Percentiles rank a stretch among this genome's conserved stretches.
Evolutionary conservation across 2,329 filamentous ascomycete genomes (phyloP).

Genomic region (Volutella citrinella): DNA sequence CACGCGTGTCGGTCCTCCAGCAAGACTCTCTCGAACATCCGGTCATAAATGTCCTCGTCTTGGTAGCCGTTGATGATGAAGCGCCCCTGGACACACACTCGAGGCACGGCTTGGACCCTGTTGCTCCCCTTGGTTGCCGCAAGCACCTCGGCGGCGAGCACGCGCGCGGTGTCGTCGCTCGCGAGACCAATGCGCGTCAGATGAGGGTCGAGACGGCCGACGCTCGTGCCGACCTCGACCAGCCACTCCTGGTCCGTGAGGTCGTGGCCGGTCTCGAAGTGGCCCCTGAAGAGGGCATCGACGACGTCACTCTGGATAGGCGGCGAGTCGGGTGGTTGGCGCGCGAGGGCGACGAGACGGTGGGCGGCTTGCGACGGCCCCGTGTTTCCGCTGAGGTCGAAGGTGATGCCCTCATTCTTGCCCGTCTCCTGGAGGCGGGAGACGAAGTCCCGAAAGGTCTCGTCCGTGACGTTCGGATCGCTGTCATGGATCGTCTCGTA

Average conservation of each 20-base stretch:
- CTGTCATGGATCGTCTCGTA: conserved; percentile 34
- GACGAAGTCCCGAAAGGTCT: conserved; percentile 25
- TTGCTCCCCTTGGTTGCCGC: no score
- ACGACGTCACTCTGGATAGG: conserved; percentile 39
- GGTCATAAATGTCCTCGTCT: no score
- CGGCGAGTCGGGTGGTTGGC: conserved; percentile 26
- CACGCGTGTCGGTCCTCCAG: no score
- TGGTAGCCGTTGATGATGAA: no score
- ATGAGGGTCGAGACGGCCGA: conserved; percentile 27
- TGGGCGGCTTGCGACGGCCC: conserved; percentile 46
- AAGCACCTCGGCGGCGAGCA: conserved; percentile 29
- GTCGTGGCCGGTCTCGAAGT: conserved; percentile 41
- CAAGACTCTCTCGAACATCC: no score
- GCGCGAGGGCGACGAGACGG: conserved; percentile 43
- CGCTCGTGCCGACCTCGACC: conserved; percentile 28
- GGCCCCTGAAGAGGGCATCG: conserved; percentile 38
- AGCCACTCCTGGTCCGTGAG: conserved; percentile 40
- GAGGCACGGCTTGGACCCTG: no score
- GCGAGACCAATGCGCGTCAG: conserved; percentile 28
- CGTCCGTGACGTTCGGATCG: conserved; percentile 27
- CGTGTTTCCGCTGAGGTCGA: conserved; percentile 39
- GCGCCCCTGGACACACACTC: no score
- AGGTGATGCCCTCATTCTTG: conserved; percentile 34
- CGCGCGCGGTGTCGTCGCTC: conserved; percentile 23
- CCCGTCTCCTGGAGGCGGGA: conserved; percentile 32